Conservation (phyloP, 2,329 filamentous ascomycete species). For the Ophidiomyces ophidiicola region DNA sequence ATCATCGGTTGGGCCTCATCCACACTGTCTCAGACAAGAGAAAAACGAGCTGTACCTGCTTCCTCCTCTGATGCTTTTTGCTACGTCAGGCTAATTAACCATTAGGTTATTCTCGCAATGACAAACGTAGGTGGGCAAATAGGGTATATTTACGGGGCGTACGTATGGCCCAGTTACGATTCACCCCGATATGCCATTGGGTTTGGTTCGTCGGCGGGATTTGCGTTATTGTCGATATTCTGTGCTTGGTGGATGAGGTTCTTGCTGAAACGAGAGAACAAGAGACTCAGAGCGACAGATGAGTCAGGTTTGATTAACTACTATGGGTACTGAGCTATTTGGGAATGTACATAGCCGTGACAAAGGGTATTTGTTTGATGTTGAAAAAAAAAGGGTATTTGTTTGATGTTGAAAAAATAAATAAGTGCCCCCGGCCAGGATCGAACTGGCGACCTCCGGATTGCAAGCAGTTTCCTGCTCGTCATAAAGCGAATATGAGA, state of each 20-base stretch:
- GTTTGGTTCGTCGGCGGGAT: conserved; percentile 15
- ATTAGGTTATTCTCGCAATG: conserved; percentile 24
- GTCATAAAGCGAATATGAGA: conserved; percentile 15
- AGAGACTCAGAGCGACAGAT: conserved; percentile 5
- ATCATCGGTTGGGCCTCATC: conserved; percentile 34
- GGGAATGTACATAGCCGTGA: not conserved
- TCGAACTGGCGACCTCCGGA: conserved; percentile 16
- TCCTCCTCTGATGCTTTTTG: not conserved
- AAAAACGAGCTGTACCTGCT: conserved; percentile 33
- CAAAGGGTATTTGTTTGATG: not conserved
- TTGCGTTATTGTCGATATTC: conserved; percentile 15
- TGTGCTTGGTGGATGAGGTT: conserved; percentile 17
- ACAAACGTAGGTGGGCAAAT: conserved; percentile 34
- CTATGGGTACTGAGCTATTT: conserved; percentile 14
- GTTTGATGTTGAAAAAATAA: not conserved
- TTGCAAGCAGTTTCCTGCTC: conserved; percentile 13
- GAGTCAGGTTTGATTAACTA: conserved; percentile 11
- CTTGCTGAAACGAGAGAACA: conserved; percentile 15
- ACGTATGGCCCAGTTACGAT: conserved; percentile 25
- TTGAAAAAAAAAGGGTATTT: not conserved
- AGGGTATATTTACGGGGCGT: conserved; percentile 31
- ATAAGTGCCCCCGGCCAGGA: conserved; percentile 15
- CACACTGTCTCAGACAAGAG: conserved; percentile 32
- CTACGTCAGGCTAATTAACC: not conserved
- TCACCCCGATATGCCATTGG: conserved; percentile 16